Evolutionary conservation across 495 filamentous ascomycete species (phyloP).

Genomic region (Entonaema liquescens): DNA sequence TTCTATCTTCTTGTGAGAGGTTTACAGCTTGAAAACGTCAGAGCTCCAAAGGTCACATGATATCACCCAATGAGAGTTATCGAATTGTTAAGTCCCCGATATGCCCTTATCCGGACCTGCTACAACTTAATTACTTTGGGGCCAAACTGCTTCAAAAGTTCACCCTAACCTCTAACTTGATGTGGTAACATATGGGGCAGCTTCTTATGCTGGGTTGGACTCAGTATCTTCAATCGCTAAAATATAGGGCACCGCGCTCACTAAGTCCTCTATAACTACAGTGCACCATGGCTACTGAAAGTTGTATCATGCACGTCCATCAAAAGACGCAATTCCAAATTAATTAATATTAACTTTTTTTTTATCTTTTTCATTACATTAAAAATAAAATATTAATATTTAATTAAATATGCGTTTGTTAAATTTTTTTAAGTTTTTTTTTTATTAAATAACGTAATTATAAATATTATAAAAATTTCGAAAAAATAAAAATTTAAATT

Average conservation of each 20-base stretch:
- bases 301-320: not conserved
- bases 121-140: not conserved
- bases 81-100: not conserved
- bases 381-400: too few species aligned
- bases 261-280: not conserved
- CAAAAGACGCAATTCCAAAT: not conserved
- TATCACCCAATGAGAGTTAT: constrained; percentile 4
- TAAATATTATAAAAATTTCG: too few species aligned
- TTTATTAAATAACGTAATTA: too few species aligned
- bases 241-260: not conserved
- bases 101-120: not conserved
- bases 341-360: not conserved
- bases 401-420: too few species aligned
- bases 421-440: too few species aligned
- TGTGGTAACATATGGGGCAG: not conserved
- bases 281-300: not conserved
- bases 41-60: constrained; percentile 29
- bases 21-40: constrained; percentile 22
- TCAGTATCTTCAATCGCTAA: not conserved
- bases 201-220: not conserved
- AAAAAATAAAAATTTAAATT: too few species aligned
- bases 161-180: not conserved
- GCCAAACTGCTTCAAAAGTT: not conserved
- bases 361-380: too few species aligned
- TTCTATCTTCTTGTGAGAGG: not conserved